Percentiles rank a stretch among this genome's conserved stretches.
phyloP scores from a whole-genome alignment of 805 yeast species.

The Schwanniomyces polymorphus region DNA sequence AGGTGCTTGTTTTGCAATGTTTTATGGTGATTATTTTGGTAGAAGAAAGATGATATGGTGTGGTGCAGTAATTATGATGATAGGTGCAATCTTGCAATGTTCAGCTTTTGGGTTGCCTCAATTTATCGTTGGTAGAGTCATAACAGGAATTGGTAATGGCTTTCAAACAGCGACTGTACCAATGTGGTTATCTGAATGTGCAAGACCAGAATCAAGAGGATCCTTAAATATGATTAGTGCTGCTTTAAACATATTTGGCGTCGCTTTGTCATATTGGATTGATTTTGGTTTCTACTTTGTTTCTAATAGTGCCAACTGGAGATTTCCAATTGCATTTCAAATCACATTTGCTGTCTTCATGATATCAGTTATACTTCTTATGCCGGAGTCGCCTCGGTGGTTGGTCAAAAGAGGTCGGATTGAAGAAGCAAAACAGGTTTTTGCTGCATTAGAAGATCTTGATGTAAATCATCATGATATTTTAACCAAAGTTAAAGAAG shows the following conservation, averaged over 20 bases:
- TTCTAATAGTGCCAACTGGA: constrained; percentile 33
- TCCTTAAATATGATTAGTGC: constrained; percentile 69
- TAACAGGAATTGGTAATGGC: constrained; percentile 78
- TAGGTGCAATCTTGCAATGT: constrained; percentile 65
- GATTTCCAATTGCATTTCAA: constrained; percentile 50
- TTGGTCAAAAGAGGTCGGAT: constrained; percentile 31
- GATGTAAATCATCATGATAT: constrained; percentile 4
- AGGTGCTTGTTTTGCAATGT: constrained; percentile 66
- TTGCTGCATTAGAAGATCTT: constrained; percentile 9
- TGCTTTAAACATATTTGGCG: constrained; percentile 66
- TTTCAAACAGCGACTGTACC: constrained; percentile 79
- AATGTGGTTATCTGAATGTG: constrained; percentile 77
- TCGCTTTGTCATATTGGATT: constrained; percentile 75
- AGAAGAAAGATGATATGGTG: constrained; percentile 60
- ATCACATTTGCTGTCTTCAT: constrained; percentile 47
- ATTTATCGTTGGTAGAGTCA: constrained; percentile 68
- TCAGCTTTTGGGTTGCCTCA: constrained; percentile 57
- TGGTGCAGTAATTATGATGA: constrained; percentile 58
- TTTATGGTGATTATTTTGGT: constrained; percentile 63
- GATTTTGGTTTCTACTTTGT: constrained; percentile 69
- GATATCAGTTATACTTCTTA: constrained; percentile 33
- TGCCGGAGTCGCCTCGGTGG: constrained; percentile 54
- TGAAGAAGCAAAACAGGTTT: constrained; percentile 23
- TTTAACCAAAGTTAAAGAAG: background rate
- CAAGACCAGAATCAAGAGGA: constrained; percentile 68